Evolutionary conservation across 306 rosid genomes (phyloP).

Genomic region (Quercus ilex): DNA sequence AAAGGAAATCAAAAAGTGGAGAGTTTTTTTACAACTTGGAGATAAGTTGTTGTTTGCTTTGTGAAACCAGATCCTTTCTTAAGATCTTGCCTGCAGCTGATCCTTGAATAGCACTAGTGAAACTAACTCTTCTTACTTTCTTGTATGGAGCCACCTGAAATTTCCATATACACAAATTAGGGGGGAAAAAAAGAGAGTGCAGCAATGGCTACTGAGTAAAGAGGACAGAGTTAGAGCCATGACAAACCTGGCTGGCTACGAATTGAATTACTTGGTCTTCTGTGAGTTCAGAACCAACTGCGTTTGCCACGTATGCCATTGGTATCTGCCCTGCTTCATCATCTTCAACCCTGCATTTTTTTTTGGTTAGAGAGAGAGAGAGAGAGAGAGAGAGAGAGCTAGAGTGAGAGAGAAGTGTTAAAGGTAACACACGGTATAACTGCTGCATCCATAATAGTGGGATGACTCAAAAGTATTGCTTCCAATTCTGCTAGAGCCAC

Average conservation of each 20-base stretch:
- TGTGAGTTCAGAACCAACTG: slow-evolving; percentile 44
- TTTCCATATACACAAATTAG: background rate
- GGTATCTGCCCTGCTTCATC: slow-evolving; percentile 88
- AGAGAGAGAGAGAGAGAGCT: slow-evolving; percentile 6
- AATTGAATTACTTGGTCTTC: slow-evolving; percentile 75
- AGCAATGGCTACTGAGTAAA: background rate
- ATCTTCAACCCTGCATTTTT: slow-evolving; percentile 59
- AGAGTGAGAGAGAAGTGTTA: background rate
- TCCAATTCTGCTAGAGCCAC: slow-evolving; percentile 97
- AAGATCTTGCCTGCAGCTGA: slow-evolving; percentile 89
- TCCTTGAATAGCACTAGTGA: slow-evolving; percentile 63
- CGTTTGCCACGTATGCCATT: slow-evolving; percentile 79
- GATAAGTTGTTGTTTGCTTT: slow-evolving; percentile 38
- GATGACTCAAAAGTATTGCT: slow-evolving; percentile 72
- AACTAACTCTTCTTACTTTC: slow-evolving; percentile 71
- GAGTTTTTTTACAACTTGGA: slow-evolving; percentile 50
- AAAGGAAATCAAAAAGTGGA: background rate
- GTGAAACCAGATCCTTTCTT: slow-evolving; percentile 77
- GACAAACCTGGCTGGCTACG: slow-evolving; percentile 69
- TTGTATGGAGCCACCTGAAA: slow-evolving; percentile 91
- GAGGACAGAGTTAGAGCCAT: background rate
- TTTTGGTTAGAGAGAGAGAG: background rate
- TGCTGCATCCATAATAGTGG: slow-evolving; percentile 77
- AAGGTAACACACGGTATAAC: slow-evolving; percentile 68
- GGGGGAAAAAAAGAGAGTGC: background rate